Percentiles rank a stretch among this genome's conserved stretches.
Evolutionary conservation across 495 filamentous ascomycete genomes (phyloP).

Genomic region (Aspergillus egyptiacus): DNA sequence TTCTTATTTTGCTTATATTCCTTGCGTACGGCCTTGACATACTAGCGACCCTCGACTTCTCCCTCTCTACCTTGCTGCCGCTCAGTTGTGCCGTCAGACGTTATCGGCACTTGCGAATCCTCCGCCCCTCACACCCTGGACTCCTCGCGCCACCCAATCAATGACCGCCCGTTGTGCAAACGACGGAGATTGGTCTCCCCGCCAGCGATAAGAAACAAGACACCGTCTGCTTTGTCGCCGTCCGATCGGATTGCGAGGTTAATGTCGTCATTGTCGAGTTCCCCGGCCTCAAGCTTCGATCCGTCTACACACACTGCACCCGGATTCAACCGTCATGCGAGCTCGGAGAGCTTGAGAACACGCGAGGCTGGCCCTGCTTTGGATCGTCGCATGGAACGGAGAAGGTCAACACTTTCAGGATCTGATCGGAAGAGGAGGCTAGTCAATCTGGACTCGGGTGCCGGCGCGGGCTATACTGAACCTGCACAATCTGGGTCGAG

Average conservation of each 20-base stretch:
- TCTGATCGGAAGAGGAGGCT: conserved; percentile 37
- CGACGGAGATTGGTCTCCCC: conserved; percentile 46
- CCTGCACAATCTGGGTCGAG: conserved; percentile 17
- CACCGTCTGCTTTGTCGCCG: neutral
- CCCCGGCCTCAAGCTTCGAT: conserved; percentile 13
- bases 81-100: neutral
- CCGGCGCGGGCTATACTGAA: conserved; percentile 22
- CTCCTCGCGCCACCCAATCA: conserved; percentile 25
- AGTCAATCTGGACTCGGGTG: conserved; percentile 25
- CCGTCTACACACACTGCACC: conserved; percentile 7
- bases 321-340: conserved; percentile 17
- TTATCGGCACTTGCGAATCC: neutral
- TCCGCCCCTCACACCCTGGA: conserved; percentile 14
- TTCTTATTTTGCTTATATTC: conserved; percentile 1
- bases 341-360: conserved; percentile 12
- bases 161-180: conserved; percentile 26
- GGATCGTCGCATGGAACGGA: conserved; percentile 16
- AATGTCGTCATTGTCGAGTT: conserved; percentile 25
- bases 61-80: neutral
- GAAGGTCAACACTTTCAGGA: conserved; percentile 23
- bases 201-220: conserved; percentile 12
- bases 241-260: conserved; percentile 6
- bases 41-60: neutral
- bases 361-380: conserved; percentile 19
- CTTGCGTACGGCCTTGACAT: neutral